Conservation (phyloP, 805 yeast genomes). For the Ogataea glucozyma region DNA sequence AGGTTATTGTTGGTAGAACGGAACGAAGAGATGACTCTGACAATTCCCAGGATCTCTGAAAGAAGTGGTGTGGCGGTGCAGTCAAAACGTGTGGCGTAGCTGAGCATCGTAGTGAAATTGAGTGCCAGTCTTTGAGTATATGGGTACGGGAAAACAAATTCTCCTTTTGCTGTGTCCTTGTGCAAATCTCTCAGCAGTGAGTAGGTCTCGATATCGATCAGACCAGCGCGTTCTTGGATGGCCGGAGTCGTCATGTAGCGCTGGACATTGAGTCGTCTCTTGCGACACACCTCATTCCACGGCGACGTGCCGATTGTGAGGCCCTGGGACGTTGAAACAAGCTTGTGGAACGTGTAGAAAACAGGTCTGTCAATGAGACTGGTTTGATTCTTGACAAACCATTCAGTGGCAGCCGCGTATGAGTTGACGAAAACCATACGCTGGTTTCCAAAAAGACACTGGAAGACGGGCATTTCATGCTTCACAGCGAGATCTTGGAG, state of each 20-base stretch:
- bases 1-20: slow-evolving; percentile 40
- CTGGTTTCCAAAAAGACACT: slow-evolving; percentile 26
- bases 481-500: slow-evolving; percentile 33
- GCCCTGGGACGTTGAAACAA: slow-evolving; percentile 35
- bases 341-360: slow-evolving; percentile 26
- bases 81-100: slow-evolving; percentile 41
- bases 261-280: slow-evolving; percentile 40
- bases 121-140: slow-evolving; percentile 39
- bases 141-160: slow-evolving; percentile 26
- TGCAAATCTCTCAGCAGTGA: slow-evolving; percentile 34
- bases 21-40: slow-evolving; percentile 33
- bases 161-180: slow-evolving; percentile 11
- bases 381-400: slow-evolving; percentile 27
- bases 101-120: slow-evolving; percentile 40
- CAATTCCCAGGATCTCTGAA: slow-evolving; percentile 34
- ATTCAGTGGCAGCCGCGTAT: slow-evolving; percentile 19
- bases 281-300: slow-evolving; percentile 40
- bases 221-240: slow-evolving; percentile 34
- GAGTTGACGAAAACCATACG: slow-evolving; percentile 23
- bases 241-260: slow-evolving; percentile 41
- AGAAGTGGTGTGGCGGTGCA: slow-evolving; percentile 30
- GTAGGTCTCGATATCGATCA: slow-evolving; percentile 37
- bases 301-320: slow-evolving; percentile 46
- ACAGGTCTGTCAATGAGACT: slow-evolving; percentile 24
- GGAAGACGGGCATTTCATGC: slow-evolving; percentile 31